These are phyloP conservation scores for Acorus gramineus DNA, from an alignment of 106 monocot species.

Conservation along the genomic window DNA sequence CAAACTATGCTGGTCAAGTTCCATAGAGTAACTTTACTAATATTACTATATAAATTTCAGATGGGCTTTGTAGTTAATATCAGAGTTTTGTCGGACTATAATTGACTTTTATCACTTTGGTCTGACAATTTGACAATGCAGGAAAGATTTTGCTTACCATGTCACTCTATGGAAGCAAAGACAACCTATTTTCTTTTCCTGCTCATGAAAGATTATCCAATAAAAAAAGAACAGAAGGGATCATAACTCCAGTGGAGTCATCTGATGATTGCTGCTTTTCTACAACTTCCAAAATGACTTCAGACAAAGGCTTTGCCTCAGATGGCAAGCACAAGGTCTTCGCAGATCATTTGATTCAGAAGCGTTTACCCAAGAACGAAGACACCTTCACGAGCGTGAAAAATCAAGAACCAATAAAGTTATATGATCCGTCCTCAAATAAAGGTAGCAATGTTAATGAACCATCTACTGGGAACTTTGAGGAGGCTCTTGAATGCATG, in stretches of 20 bases:
- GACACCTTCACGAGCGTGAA: background rate
- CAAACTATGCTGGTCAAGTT: too few relatives aligned
- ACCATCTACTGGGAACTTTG: slow-evolving; percentile 14
- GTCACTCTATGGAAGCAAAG: slow-evolving; percentile 17
- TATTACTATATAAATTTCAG: too few relatives aligned
- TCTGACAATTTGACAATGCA: slow-evolving; percentile 3
- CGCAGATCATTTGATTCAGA: slow-evolving; percentile 4
- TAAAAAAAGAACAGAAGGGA: too few relatives aligned
- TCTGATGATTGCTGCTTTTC: too few relatives aligned
- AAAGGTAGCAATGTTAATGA: background rate
- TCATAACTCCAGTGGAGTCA: too few relatives aligned
- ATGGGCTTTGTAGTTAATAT: background rate
- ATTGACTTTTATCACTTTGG: too few relatives aligned
- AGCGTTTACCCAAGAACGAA: background rate
- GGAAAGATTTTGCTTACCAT: slow-evolving; percentile 48
- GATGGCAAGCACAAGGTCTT: slow-evolving; percentile 4
- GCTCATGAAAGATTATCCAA: background rate
- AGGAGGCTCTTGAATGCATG: slow-evolving; percentile 41
- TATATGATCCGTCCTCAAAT: slow-evolving; percentile 1
- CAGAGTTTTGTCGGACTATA: background rate
- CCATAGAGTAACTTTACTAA: too few relatives aligned
- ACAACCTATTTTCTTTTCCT: background rate
- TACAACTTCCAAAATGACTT: too few relatives aligned
- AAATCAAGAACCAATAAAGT: slow-evolving; percentile 6
- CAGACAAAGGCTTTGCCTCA: too few relatives aligned